Evolutionary conservation across 257 asterid genomes (phyloP), one percentile per base, ranked within the genome.

Genomic region (Cinchona pubescens): DNA sequence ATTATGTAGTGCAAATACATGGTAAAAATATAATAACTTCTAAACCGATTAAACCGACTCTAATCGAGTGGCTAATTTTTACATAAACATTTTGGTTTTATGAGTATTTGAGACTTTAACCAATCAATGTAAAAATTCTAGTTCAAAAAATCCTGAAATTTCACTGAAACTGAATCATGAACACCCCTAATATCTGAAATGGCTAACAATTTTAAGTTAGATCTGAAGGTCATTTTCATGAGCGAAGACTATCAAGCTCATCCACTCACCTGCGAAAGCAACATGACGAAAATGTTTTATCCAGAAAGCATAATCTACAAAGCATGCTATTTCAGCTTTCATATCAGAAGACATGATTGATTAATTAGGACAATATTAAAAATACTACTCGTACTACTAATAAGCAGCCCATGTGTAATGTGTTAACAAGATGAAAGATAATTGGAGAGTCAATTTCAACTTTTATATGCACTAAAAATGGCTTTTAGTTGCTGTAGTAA

Each of bases 251-350:
- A 73, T 62, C 11, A 55, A 27, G 56, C 72, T 60, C 76, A 40
- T 73, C 82, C 74, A 81, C 76, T 81, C 68, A 69, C 60, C 62
- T n/a, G 66, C 35, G 82, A 77, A 81, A 69, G 82, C 48, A 81
- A 81, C 80, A 11, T 9, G 45, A 78, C 80, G 51, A 25, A 55
- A 64, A 63, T 58, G 55, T 49, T 75, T 42, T 14, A 14, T 38
- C 34, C 27, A 27, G 71, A n/a, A 19, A n/a, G 16, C 37, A 10
- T n/a, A 29, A 0, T 37, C 2, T 7, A 21, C 55, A 42, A 29
- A 14, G 60, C 13, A 25, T 35, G 25, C 12, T 64, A 75, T 75
- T 75, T 49, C 72, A 75, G 23, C 79, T 75, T 75, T 75, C 73
- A 37, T 51, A 64, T 75, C 73, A 65, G 56, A 76, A 37, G 73